Evolutionary conservation across 306 rosid species (phyloP), one percentile per base, ranked within the genome.

Genomic region (Cicer cuneatum): DNA sequence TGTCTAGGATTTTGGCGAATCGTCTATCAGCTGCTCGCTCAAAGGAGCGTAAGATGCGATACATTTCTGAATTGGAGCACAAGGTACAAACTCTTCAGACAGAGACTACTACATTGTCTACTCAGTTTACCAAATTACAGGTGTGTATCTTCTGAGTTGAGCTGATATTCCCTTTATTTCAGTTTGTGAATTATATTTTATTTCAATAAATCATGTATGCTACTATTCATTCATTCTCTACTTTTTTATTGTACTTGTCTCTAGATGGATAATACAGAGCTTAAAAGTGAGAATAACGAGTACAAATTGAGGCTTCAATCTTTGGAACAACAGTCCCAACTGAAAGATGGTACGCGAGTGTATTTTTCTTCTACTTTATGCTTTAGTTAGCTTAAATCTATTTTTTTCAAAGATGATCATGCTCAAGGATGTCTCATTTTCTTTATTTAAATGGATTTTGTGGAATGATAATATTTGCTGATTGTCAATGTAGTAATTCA

Each of bases 1-100:
- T 8, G 9, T 71, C 49, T 83, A 92, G 97, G 90, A 87, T 92
- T 82, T 92, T 92, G 84, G 96, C 97, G 51, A 92, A 92, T 86
- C 93, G 96, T 45, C 90, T 84, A 70, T 92, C 97, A 33, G 97
- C 97, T 76, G 97, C 97, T 52, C 97, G 97, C 39, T 92, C 97
- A 40, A 92, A 92, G 84, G 97, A 92, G 76, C 77, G 96, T 57
- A 88, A 87, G 78, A 81, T 72, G 74, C 88, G 85, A 5, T 90
- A 92, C 84, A 92, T 90, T 70, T 74, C 85, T 63, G 97, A 92
- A 82, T 79, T 92, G 79, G 97, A 92, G 85, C 97, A 88, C 64
- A 92, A 88, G 85, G 96, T 90, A 73, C 97, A 90, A 81, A 92
- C 93, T 63, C 93, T 92, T 81, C 96, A 88, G 90, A 82, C 97